A percentile compares a stretch with the other conserved stretches of the same genome.
These are phyloP conservation scores for Podaxis carcinomalis DNA, from an alignment of 768 basidiomycete genomes.

Conservation along the genomic window DNA sequence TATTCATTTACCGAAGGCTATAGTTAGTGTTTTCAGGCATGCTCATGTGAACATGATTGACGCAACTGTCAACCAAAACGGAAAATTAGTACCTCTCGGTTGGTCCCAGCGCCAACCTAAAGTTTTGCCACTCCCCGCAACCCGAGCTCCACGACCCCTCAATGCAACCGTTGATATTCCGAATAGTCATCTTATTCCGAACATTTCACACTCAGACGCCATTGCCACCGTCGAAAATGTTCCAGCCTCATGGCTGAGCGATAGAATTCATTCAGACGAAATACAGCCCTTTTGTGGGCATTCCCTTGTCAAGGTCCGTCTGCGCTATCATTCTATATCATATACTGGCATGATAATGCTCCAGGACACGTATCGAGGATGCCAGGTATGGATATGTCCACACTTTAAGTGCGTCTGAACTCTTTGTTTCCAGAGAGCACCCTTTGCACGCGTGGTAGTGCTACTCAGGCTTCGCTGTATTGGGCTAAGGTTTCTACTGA, in stretches of 20 bases:
- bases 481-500: background rate
- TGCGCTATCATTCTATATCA: background rate
- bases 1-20: background rate
- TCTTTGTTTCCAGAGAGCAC: background rate
- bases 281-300: background rate
- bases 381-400: background rate
- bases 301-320: background rate
- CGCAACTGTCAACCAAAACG: background rate
- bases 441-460: background rate
- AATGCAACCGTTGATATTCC: background rate
- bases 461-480: background rate
- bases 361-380: background rate
- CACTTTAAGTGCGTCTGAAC: background rate
- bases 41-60: background rate
- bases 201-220: constrained; percentile 7
- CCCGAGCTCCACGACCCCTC: background rate
- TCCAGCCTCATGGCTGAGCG: constrained; percentile 5
- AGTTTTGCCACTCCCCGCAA: background rate
- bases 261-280: background rate
- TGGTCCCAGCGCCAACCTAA: background rate
- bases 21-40: background rate
- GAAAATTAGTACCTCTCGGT: background rate
- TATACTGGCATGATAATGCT: background rate
- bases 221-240: background rate
- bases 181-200: background rate